phyloP scores from a whole-genome alignment of 805 yeast species.

The Saccharomycodes ludwigii region DNA sequence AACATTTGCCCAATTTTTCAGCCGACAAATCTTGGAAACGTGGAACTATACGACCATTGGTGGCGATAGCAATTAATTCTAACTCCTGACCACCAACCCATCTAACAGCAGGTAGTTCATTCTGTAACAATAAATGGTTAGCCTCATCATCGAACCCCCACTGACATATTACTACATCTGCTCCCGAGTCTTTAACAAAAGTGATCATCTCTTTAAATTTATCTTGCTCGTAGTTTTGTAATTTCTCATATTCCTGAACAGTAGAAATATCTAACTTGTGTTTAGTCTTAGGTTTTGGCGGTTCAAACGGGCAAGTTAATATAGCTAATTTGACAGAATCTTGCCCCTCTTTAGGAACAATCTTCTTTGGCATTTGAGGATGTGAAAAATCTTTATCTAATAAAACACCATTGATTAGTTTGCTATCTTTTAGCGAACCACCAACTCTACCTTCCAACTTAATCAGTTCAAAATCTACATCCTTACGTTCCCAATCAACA shows the following conservation, averaged over 20 bases:
- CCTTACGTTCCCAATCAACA: slow-evolving; percentile 83
- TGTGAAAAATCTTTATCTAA: slow-evolving; percentile 95
- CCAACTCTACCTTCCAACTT: slow-evolving; percentile 94
- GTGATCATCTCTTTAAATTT: slow-evolving; percentile 87
- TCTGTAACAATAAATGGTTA: slow-evolving; percentile 78
- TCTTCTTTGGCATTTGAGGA: slow-evolving; percentile 89
- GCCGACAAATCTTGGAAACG: slow-evolving; percentile 82
- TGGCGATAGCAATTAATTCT: slow-evolving; percentile 93
- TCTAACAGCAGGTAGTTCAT: slow-evolving; percentile 88
- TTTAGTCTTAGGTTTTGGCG: slow-evolving; percentile 98
- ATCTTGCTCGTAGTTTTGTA: slow-evolving; percentile 86
- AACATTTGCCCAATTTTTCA: slow-evolving; percentile 81
- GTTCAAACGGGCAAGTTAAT: slow-evolving; percentile 97
- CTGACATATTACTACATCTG: slow-evolving; percentile 93
- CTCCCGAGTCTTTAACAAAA: slow-evolving; percentile 77
- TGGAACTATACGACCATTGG: slow-evolving; percentile 94
- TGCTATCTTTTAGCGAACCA: slow-evolving; percentile 80
- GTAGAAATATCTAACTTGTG: slow-evolving; percentile 87
- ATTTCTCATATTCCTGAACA: slow-evolving; percentile 86
- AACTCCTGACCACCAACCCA: slow-evolving; percentile 99
- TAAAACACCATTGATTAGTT: slow-evolving; percentile 79
- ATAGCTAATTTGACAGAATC: slow-evolving; percentile 80
- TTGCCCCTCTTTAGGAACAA: slow-evolving; percentile 26
- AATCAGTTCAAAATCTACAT: slow-evolving; percentile 93
- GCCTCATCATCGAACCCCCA: slow-evolving; percentile 99